Evolutionary conservation across 129 eudicot genomes (phyloP).

Genomic region (Escallonia rubra): DNA sequence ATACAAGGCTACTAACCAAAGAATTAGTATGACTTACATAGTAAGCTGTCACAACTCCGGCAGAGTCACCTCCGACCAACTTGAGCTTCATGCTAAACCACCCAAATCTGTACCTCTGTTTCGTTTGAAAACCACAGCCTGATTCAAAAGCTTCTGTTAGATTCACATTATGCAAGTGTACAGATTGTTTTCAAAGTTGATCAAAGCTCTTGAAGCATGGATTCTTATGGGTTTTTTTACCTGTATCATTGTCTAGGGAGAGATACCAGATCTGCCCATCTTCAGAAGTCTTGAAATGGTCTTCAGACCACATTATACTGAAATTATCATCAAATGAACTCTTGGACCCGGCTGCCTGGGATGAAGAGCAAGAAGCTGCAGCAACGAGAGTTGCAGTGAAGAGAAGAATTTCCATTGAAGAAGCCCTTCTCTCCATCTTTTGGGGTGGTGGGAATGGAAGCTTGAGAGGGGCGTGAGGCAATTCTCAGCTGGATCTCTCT

Average conservation of each 20-base stretch:
- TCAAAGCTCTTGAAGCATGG: neutral
- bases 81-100: constrained; percentile 98
- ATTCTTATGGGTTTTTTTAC: constrained; percentile 15
- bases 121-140: constrained; percentile 97
- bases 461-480: constrained; percentile 1
- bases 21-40: constrained; percentile 45
- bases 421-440: constrained; percentile 21
- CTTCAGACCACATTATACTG: constrained; percentile 70
- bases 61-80: constrained; percentile 93
- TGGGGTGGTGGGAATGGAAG: constrained; percentile 3
- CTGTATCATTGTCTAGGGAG: constrained; percentile 64
- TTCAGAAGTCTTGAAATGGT: constrained; percentile 76
- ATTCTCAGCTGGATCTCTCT: constrained; percentile 17
- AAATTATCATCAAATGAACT: constrained; percentile 59
- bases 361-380: constrained; percentile 14
- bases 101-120: constrained; percentile 79
- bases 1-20: no score
- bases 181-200: neutral
- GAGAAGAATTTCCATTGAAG: constrained; percentile 20
- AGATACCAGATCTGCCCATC: constrained; percentile 97
- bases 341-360: constrained; percentile 36
- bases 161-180: neutral
- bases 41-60: constrained; percentile 96
- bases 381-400: constrained; percentile 29
- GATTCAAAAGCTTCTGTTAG: neutral